Evolutionary conservation across 176 grass and related monocot genomes (phyloP), one percentile per base, ranked within the genome.

Genomic region (Urochloa ruziziensis): DNA sequence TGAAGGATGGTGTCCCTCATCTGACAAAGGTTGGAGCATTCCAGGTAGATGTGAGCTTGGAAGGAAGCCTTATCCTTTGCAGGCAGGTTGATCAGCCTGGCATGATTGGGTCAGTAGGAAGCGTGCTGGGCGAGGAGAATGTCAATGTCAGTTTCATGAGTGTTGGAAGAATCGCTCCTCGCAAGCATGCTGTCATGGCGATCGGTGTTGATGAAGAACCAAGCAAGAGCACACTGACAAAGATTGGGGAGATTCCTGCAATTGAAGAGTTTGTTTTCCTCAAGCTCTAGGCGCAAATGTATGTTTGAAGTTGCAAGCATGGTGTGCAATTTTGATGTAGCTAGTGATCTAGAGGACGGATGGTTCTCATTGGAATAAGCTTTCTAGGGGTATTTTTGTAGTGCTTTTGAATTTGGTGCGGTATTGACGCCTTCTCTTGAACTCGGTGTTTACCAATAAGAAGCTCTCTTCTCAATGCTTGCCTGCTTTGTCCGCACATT

Each of bases 61-160:
- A 97, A 76, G 94, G 94, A 79, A 97, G 94, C 79, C 70, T 97
- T 59, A 97, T 97, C 67, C 91, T 97, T 6, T 97, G 94, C 89
- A 78, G 87, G 68, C 94, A 97, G 78, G 91, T 97, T 2, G 94
- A 97, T 64, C 94, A 94, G 39, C 94, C 94, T 0, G 94, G 94
- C 14, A 97, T 97, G 94, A 94, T 97, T 12, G 94, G 94, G 18
- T 72, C 89, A 2, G 91, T 97, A 0, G 94, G 91, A 67, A 88
- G 89, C 10, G 85, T 94, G 24, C 33, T 97, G n/a, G 94, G 91
- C 3, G 89, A 91, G 70, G 88, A 90, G 78, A 97, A 97, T 9
- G 84, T 97, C 23, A 97, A 97, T 73, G 94, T 97, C 46, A 97
- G 87, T 82, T 97, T 97, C 90, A 97, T 97, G 94, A 97, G 94